Evolutionary conservation across 805 yeast species (phyloP).

Genomic region (Cyberlindnera nakhonratchasimensis): DNA sequence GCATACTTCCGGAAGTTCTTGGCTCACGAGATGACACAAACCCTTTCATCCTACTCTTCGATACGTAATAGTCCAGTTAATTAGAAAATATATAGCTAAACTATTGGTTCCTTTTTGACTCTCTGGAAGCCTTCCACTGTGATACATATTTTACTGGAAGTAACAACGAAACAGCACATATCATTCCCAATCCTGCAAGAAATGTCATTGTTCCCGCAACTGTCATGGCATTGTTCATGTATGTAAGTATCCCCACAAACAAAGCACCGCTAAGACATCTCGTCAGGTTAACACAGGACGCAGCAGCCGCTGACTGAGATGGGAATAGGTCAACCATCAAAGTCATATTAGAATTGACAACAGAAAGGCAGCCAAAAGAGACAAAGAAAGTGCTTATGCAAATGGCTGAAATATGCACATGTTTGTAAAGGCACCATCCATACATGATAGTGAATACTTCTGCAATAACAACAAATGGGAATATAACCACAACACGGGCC

Average conservation of each 20-base stretch:
- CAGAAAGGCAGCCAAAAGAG: slow-evolving; percentile 56
- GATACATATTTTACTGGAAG: slow-evolving; percentile 32
- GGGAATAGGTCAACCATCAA: slow-evolving; percentile 76
- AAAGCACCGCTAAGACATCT: slow-evolving; percentile 71
- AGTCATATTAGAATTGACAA: slow-evolving; percentile 57
- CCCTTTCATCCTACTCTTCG: too few relatives aligned
- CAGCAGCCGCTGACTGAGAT: slow-evolving; percentile 63
- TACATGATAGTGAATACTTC: slow-evolving; percentile 45
- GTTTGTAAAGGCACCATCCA: slow-evolving; percentile 69
- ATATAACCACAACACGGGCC: slow-evolving; percentile 48
- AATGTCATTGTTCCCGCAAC: slow-evolving; percentile 77
- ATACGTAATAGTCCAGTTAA: too few relatives aligned
- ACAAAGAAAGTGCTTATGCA: slow-evolving; percentile 54
- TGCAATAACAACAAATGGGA: slow-evolving; percentile 41
- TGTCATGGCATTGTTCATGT: slow-evolving; percentile 54
- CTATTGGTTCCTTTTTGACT: slow-evolving; percentile 6
- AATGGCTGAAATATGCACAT: slow-evolving; percentile 9
- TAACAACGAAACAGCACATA: slow-evolving; percentile 24
- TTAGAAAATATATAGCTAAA: too few relatives aligned
- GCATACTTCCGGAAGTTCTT: slow-evolving; percentile 3
- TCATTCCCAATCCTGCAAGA: slow-evolving; percentile 47
- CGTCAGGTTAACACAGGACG: slow-evolving; percentile 67
- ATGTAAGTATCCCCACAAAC: slow-evolving; percentile 63
- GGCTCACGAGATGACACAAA: not conserved
- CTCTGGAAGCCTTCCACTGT: slow-evolving; percentile 26